Percentiles rank a stretch among this genome's conserved stretches.
Conservation (phyloP, 805 yeast genomes). For the Saccharomycopsis lassenensis region DNA sequence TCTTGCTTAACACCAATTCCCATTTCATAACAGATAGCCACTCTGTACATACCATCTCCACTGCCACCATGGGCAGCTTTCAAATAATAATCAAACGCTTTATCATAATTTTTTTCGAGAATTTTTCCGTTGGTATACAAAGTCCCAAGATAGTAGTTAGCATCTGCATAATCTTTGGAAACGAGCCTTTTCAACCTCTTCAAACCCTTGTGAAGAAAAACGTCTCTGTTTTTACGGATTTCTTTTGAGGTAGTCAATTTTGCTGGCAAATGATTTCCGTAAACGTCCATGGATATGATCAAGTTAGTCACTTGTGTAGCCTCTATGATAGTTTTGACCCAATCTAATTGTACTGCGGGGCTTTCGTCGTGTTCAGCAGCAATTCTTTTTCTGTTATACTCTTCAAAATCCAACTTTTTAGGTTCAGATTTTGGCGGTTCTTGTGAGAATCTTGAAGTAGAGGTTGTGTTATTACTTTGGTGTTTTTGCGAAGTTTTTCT, state of each 20-base stretch:
- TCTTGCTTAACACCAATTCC: slow-evolving; percentile 43
- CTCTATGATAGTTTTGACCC: slow-evolving; percentile 50
- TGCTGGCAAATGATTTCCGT: slow-evolving; percentile 33
- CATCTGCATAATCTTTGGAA: slow-evolving; percentile 40
- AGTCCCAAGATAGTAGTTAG: slow-evolving; percentile 50
- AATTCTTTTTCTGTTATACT: slow-evolving; percentile 9
- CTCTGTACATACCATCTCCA: slow-evolving; percentile 52
- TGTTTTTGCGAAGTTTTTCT: neutral
- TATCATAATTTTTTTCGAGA: slow-evolving; percentile 42
- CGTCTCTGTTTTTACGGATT: slow-evolving; percentile 40
- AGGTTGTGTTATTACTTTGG: slow-evolving; percentile 1
- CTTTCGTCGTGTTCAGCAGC: slow-evolving; percentile 21
- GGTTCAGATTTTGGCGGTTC: slow-evolving; percentile 7
- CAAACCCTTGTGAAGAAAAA: slow-evolving; percentile 45
- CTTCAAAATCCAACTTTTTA: slow-evolving; percentile 12
- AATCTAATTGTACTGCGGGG: slow-evolving; percentile 45
- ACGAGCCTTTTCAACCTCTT: slow-evolving; percentile 49
- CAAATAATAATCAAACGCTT: slow-evolving; percentile 49
- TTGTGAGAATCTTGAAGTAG: neutral
- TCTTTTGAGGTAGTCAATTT: slow-evolving; percentile 31
- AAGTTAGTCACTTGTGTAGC: slow-evolving; percentile 32
- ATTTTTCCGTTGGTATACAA: slow-evolving; percentile 41
- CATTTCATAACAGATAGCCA: slow-evolving; percentile 62
- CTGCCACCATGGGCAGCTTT: slow-evolving; percentile 50
- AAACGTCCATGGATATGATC: slow-evolving; percentile 34